Conservation (phyloP, 306 rosid species). For the Pterocarpus macrocarpus region DNA sequence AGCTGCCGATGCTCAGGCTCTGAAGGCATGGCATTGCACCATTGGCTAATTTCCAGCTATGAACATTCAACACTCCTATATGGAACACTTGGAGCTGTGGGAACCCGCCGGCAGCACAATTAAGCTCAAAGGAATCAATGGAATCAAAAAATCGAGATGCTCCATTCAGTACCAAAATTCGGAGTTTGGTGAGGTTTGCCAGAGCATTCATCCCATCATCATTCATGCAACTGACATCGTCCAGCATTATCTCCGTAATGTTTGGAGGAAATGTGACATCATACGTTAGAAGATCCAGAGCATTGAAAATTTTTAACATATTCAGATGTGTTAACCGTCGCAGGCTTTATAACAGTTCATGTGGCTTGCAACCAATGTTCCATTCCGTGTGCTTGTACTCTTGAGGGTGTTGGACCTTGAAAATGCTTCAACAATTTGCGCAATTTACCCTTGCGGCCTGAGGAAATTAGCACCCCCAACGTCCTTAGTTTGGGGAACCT, state of each 20-base stretch:
- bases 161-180: neutral
- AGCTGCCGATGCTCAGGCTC: fast-evolving
- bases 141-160: neutral
- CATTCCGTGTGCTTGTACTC: neutral
- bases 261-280: neutral
- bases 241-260: conserved; percentile 2
- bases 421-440: neutral
- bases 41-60: conserved; percentile 34
- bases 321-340: neutral
- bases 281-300: neutral
- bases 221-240: neutral
- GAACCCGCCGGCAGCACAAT: neutral
- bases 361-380: neutral
- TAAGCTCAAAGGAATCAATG: neutral
- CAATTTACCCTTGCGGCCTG: neutral
- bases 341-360: neutral
- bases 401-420: neutral
- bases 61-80: neutral
- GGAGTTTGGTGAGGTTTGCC: conserved; percentile 39
- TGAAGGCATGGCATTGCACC: conserved; percentile 39
- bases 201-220: neutral
- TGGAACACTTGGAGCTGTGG: no score
- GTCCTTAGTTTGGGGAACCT: conserved; percentile 2
- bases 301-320: neutral
- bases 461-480: neutral